phyloP scores from a whole-genome alignment of 805 yeast species.

The Yarrowia porcina region DNA sequence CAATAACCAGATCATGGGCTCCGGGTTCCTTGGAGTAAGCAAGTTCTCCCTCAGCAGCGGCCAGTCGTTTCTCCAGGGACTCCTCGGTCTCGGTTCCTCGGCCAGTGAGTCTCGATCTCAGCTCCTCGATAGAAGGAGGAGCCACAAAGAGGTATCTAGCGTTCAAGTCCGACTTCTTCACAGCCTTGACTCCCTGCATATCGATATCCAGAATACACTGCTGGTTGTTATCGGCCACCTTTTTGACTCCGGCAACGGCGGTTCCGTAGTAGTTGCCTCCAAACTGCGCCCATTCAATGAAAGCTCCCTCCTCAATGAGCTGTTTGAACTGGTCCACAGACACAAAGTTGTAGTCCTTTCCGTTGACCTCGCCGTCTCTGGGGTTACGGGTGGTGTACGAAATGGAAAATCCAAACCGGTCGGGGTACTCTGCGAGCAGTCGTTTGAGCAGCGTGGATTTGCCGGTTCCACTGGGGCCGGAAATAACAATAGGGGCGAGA shows the following conservation, averaged over 20 bases:
- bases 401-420: constrained; percentile 86
- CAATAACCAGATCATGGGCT: constrained; percentile 84
- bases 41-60: constrained; percentile 83
- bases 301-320: constrained; percentile 68
- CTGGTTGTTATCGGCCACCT: constrained; percentile 55
- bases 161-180: constrained; percentile 74
- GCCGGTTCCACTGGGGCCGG: constrained; percentile 96
- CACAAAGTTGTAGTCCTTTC: constrained; percentile 84
- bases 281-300: constrained; percentile 97
- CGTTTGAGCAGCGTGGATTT: constrained; percentile 90
- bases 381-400: constrained; percentile 92
- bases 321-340: constrained; percentile 75
- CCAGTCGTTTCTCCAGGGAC: constrained; percentile 74
- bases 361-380: constrained; percentile 85
- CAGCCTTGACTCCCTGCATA: constrained; percentile 97
- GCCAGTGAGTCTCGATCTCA: constrained; percentile 69
- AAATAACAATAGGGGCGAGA: constrained; percentile 82
- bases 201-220: constrained; percentile 94
- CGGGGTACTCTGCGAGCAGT: constrained; percentile 86
- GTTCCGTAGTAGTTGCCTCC: constrained; percentile 98
- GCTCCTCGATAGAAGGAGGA: constrained; percentile 85
- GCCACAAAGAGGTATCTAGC: constrained; percentile 85
- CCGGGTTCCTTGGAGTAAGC: constrained; percentile 80
- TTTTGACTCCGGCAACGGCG: constrained; percentile 76
- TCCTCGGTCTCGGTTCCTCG: constrained; percentile 97